Evolutionary conservation across 139 green algal species (phyloP).

Genomic region (Nannochloris sp.): DNA sequence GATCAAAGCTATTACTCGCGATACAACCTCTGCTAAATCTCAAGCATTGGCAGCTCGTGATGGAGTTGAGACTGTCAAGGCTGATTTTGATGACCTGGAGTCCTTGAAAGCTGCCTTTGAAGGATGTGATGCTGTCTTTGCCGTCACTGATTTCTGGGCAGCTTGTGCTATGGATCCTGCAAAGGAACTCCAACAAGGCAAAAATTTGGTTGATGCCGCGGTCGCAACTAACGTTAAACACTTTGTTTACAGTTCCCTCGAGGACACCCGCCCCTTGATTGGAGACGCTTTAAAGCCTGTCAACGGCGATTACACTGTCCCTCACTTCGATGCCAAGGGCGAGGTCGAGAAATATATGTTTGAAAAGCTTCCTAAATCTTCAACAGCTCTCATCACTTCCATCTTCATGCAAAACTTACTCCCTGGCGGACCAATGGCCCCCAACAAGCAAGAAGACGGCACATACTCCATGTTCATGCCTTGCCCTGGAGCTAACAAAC

Average conservation of each 20-base stretch:
- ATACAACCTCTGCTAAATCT: not conserved
- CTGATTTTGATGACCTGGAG: conserved; percentile 17
- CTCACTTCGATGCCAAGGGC: conserved; percentile 27
- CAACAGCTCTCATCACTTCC: not conserved
- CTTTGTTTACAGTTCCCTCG: conserved; percentile 23
- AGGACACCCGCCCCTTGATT: conserved; percentile 2
- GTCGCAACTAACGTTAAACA: conserved; percentile 9
- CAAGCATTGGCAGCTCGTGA: not conserved
- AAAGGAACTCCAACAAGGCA: conserved; percentile 14
- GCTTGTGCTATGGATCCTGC: conserved; percentile 5
- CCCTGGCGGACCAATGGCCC: conserved; percentile 11
- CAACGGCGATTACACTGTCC: conserved; percentile 6
- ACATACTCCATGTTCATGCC: conserved; percentile 4
- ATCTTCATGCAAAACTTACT: conserved; percentile 20
- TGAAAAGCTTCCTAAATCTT: not conserved
- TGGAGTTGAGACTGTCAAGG: conserved; percentile 9
- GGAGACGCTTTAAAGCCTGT: not conserved
- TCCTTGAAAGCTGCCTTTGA: conserved; percentile 13
- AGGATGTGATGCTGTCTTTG: conserved; percentile 17
- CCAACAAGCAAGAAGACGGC: conserved; percentile 6
- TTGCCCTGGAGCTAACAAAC: not conserved
- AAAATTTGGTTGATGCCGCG: conserved; percentile 25
- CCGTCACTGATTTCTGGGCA: conserved; percentile 27
- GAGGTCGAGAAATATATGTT: conserved; percentile 12
- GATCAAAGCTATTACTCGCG: conserved; percentile 3